Evolutionary conservation across 2,329 filamentous ascomycete species (phyloP).

Genomic region (Neoscytalidium dimidiatum): DNA sequence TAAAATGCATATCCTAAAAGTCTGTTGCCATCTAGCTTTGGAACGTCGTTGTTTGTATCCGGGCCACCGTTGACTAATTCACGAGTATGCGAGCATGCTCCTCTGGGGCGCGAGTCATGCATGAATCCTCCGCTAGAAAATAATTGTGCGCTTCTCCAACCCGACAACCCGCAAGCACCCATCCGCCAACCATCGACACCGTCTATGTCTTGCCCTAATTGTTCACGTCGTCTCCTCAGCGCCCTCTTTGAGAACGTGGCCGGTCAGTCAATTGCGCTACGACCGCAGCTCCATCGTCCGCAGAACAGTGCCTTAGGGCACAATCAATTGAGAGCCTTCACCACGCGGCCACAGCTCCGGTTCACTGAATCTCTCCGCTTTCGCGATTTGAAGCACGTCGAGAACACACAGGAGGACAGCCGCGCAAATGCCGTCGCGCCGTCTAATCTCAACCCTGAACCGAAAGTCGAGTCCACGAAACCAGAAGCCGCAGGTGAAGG

Average conservation of each 20-base stretch:
- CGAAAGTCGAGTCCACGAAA: background rate
- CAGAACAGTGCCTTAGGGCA: background rate
- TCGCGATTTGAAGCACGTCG: background rate
- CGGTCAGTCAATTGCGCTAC: background rate
- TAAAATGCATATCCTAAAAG: background rate
- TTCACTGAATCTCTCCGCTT: background rate
- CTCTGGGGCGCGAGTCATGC: conserved; percentile 3
- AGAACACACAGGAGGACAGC: background rate
- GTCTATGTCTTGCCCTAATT: conserved; percentile 4
- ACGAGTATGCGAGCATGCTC: background rate
- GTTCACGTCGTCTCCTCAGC: background rate
- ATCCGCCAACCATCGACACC: background rate
- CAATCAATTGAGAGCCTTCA: background rate
- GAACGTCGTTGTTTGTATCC: background rate
- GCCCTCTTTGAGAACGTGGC: background rate
- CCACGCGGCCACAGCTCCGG: background rate
- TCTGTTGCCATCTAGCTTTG: background rate
- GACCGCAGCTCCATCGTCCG: background rate
- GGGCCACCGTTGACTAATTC: background rate
- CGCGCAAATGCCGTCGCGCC: background rate
- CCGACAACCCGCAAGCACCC: background rate
- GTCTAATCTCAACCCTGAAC: background rate
- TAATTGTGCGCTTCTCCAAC: background rate
- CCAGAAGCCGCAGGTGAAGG: background rate
- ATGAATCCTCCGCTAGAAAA: background rate